phyloP scores from a whole-genome alignment of 306 rosid genomes.

The Castanea crenata region DNA sequence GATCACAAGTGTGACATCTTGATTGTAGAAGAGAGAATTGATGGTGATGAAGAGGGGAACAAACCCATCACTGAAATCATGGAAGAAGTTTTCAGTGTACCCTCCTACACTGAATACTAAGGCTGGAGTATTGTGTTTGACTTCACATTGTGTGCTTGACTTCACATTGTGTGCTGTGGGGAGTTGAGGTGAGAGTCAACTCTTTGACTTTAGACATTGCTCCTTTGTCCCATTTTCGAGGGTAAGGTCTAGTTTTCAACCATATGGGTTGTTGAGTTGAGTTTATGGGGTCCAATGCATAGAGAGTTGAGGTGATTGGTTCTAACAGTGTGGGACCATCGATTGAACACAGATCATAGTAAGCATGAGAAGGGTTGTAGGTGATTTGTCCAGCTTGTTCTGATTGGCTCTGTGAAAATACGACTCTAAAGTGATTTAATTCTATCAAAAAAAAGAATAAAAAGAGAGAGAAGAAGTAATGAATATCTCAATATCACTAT shows the following conservation, averaged over 20 bases:
- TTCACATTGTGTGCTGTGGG: constrained; percentile 24
- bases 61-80: constrained; percentile 51
- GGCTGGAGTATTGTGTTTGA: constrained; percentile 49
- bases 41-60: constrained; percentile 57
- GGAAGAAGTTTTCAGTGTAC: constrained; percentile 53
- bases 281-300: not conserved
- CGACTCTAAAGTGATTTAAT: constrained; percentile 9
- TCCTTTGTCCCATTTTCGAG: constrained; percentile 34
- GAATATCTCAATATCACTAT: no score
- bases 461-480: no score
- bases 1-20: constrained; percentile 36
- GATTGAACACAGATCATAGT: constrained; percentile 42
- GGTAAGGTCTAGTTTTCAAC: constrained; percentile 41
- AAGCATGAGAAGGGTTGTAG: constrained; percentile 28
- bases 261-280: not conserved
- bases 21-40: constrained; percentile 20
- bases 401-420: not conserved
- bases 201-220: constrained; percentile 33
- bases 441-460: constrained; percentile 7
- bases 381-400: not conserved
- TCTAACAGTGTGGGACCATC: constrained; percentile 35
- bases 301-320: constrained; percentile 29
- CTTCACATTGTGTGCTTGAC: no score
- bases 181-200: constrained; percentile 29
- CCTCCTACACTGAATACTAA: constrained; percentile 49